phyloP scores from a whole-genome alignment of 192 early-diverging fungal genomes.

The Coemansia sp. region DNA sequence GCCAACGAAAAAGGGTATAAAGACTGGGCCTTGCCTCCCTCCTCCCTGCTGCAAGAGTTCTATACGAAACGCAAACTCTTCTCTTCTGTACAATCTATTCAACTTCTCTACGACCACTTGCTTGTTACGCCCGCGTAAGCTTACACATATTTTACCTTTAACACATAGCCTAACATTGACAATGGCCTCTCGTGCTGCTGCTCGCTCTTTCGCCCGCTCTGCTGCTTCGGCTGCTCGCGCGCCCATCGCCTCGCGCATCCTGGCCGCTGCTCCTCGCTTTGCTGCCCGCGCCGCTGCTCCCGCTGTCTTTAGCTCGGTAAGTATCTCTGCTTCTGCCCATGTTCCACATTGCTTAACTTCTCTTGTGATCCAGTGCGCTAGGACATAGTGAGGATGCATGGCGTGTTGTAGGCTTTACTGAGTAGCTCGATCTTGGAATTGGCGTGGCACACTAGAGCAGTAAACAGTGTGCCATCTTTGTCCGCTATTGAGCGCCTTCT shows the following conservation, averaged over 20 bases:
- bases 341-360: neutral
- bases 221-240: conserved; percentile 45
- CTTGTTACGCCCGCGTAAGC: conserved; percentile 8
- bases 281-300: conserved; percentile 44
- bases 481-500: neutral
- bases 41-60: neutral
- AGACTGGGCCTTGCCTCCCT: neutral
- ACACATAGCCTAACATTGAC: conserved; percentile 16
- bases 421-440: no score
- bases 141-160: neutral
- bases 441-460: no score
- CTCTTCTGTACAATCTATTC: conserved; percentile 16
- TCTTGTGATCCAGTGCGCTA: neutral
- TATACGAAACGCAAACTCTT: conserved; percentile 14
- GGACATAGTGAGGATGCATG: neutral
- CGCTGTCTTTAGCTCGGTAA: conserved; percentile 39
- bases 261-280: conserved; percentile 54
- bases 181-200: conserved; percentile 54
- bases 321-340: conserved; percentile 5
- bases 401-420: no score
- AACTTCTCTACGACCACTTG: conserved; percentile 14
- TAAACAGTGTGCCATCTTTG: no score
- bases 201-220: conserved; percentile 48
- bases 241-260: conserved; percentile 39
- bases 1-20: conserved; percentile 6